Evolutionary conservation across 2,329 filamentous ascomycete genomes (phyloP).

Genomic region (Pseudocercospora musae): DNA sequence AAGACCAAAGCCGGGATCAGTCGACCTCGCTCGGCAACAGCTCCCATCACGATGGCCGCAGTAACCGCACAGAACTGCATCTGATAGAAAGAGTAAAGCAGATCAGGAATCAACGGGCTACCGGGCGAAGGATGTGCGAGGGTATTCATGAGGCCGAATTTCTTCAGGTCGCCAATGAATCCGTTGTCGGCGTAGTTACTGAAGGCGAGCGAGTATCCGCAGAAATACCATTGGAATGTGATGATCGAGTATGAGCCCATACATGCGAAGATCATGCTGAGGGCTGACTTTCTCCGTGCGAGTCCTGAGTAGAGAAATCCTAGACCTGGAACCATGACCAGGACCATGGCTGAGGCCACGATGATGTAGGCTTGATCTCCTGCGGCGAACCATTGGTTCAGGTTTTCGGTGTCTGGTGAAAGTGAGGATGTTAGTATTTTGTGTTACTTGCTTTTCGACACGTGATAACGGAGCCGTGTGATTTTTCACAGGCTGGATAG

Average conservation of each 20-base stretch:
- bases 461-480: constrained; percentile 7
- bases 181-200: constrained; percentile 76
- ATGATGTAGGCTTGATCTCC: constrained; percentile 95
- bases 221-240: constrained; percentile 99
- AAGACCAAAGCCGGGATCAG: constrained; percentile 94
- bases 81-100: constrained; percentile 95
- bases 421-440: not conserved
- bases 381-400: constrained; percentile 92
- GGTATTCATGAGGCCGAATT: constrained; percentile 85
- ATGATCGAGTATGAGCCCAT: constrained; percentile 91
- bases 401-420: constrained; percentile 67
- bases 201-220: constrained; percentile 96
- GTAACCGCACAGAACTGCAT: constrained; percentile 98
- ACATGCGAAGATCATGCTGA: constrained; percentile 95
- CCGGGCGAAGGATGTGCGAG: constrained; percentile 82
- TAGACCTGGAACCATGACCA: constrained; percentile 95
- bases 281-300: constrained; percentile 92
- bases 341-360: constrained; percentile 82
- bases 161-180: constrained; percentile 85
- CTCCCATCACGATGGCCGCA: constrained; percentile 84
- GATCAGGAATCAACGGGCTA: constrained; percentile 79
- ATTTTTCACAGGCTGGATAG: not conserved
- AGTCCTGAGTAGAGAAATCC: constrained; percentile 97
- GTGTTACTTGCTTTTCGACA: constrained; percentile 9
- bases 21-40: constrained; percentile 89